Percentiles rank a stretch among this genome's conserved stretches.
These are phyloP conservation scores for Clonostachys rosea DNA, from an alignment of 2,329 filamentous ascomycete species.

Conservation along the genomic window DNA sequence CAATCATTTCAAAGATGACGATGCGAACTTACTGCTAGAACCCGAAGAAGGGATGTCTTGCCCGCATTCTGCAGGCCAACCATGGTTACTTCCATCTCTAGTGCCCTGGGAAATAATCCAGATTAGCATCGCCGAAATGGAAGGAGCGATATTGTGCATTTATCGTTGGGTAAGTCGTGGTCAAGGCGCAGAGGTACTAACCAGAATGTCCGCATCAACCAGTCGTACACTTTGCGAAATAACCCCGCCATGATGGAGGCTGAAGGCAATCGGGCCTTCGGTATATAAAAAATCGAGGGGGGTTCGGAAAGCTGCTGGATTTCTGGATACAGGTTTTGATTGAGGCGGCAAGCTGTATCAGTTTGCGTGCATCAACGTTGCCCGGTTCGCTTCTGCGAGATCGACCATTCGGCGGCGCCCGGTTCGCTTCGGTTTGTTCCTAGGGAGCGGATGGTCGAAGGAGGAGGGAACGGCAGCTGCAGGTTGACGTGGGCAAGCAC, in stretches of 20 bases:
- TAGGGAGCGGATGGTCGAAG: too few species aligned
- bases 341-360: too few species aligned
- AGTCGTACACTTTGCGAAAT: slow-evolving; percentile 95
- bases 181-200: slow-evolving; percentile 38
- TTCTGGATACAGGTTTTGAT: too few species aligned
- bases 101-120: slow-evolving; percentile 54
- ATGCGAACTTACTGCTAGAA: slow-evolving; percentile 77
- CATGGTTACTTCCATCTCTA: slow-evolving; percentile 99
- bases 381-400: too few species aligned
- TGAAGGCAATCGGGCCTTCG: neutral
- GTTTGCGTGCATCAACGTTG: too few species aligned
- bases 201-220: slow-evolving; percentile 97
- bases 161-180: too few species aligned
- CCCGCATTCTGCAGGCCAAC: slow-evolving; percentile 97
- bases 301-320: too few species aligned
- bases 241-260: slow-evolving; percentile 70
- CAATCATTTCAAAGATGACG: neutral
- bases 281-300: too few species aligned
- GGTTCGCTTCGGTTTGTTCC: too few species aligned
- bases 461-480: too few species aligned
- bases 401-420: too few species aligned
- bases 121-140: neutral
- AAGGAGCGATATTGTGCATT: neutral
- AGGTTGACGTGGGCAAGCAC: too few species aligned
- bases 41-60: slow-evolving; percentile 90